A percentile compares a stretch with the other conserved stretches of the same genome.
Evolutionary conservation across 139 green algal genomes (phyloP).

Genomic region (Closterium sp.): DNA sequence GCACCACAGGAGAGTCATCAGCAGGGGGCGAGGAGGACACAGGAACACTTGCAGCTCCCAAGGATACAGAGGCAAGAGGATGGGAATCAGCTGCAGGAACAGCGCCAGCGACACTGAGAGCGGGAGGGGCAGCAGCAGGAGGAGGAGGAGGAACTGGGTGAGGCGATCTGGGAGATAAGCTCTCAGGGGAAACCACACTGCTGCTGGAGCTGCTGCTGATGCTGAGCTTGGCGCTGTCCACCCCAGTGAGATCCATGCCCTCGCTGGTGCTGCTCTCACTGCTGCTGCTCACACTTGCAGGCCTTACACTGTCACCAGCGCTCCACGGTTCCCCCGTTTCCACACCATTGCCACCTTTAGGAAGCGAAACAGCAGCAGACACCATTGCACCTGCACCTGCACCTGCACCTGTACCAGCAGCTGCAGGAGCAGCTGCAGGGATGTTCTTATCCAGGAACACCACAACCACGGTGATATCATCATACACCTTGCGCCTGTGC

Average conservation of each 20-base stretch:
- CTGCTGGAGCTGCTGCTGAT: not conserved
- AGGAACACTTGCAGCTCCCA: not conserved
- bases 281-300: not conserved
- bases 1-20: not conserved
- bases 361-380: not conserved
- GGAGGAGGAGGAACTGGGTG: no score
- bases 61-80: not conserved
- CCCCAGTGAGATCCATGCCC: not conserved
- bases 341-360: not conserved
- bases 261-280: not conserved
- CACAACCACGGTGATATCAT: not conserved
- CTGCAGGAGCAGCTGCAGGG: not conserved
- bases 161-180: not conserved
- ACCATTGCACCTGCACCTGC: not conserved
- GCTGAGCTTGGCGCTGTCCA: not conserved
- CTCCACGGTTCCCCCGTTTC: not conserved
- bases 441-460: not conserved
- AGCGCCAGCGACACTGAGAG: no score
- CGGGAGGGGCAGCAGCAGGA: no score
- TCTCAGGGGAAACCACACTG: not conserved
- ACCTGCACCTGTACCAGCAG: not conserved
- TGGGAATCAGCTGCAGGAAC: not conserved
- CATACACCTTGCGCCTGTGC: not conserved
- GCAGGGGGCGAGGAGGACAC: not conserved
- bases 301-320: not conserved